These are phyloP conservation scores for Croton laevigatus DNA, from an alignment of 441 rosid genomes.

Conservation along the genomic window DNA sequence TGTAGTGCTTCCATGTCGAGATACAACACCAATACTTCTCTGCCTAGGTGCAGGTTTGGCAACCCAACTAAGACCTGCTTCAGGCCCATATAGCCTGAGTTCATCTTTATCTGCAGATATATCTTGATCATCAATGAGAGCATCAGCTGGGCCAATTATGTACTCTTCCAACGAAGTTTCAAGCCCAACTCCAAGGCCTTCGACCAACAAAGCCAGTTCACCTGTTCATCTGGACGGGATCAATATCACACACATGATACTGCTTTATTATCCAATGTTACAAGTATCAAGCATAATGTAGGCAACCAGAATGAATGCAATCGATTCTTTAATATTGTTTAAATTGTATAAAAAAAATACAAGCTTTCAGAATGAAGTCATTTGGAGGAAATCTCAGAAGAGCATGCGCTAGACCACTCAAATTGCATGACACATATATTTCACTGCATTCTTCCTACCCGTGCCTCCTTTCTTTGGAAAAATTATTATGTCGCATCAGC, in stretches of 20 bases:
- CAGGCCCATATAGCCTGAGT: constrained; percentile 69
- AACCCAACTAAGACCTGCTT: constrained; percentile 73
- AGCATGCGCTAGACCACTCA: not conserved
- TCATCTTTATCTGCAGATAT: constrained; percentile 45
- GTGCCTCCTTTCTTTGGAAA: not conserved
- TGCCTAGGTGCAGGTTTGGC: constrained; percentile 72
- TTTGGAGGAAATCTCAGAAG: not conserved
- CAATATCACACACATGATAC: constrained; percentile 14
- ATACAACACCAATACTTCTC: constrained; percentile 52
- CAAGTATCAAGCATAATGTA: not conserved
- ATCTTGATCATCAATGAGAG: constrained; percentile 31
- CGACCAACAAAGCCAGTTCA: constrained; percentile 69
- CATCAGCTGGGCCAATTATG: constrained; percentile 46
- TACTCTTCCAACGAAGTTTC: constrained; percentile 59
- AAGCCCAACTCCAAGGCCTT: constrained; percentile 64
- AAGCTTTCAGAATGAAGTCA: not conserved
- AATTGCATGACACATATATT: not conserved
- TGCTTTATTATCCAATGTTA: constrained; percentile 5
- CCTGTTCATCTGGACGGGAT: constrained; percentile 38
- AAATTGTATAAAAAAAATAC: not conserved
- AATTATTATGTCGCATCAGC: not conserved
- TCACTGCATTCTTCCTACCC: not conserved
- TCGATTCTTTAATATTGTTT: not conserved
- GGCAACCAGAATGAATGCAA: not conserved
- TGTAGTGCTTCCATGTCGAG: constrained; percentile 73